Evolutionary conservation across 2,329 filamentous ascomycete species (phyloP).

Genomic region (Alternaria gansuensis): DNA sequence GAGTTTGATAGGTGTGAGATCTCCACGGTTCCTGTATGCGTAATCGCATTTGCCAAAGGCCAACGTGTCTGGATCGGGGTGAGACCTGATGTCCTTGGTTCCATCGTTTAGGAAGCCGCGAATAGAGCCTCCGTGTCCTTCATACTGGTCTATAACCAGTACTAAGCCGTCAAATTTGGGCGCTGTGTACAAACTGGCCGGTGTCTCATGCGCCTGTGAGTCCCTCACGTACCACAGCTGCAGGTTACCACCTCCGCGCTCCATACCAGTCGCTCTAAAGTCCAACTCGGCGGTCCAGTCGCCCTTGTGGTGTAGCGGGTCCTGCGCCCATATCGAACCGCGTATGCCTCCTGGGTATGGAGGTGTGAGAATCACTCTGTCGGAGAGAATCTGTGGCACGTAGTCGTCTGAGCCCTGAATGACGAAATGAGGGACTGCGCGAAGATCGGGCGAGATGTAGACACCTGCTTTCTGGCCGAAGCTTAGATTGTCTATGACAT

Average conservation of each 20-base stretch:
- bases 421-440: conserved; percentile 65
- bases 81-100: conserved; percentile 76
- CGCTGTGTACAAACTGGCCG: conserved; percentile 83
- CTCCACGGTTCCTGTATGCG: conserved; percentile 88
- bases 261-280: conserved; percentile 86
- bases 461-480: conserved; percentile 73
- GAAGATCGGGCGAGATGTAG: conserved; percentile 71
- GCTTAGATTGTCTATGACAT: conserved; percentile 75
- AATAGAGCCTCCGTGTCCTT: conserved; percentile 79
- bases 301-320: conserved; percentile 64
- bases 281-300: conserved; percentile 85
- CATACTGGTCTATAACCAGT: conserved; percentile 84
- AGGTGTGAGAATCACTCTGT: conserved; percentile 91
- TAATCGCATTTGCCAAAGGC: conserved; percentile 95
- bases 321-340: conserved; percentile 82
- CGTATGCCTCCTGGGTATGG: conserved; percentile 85
- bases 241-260: conserved; percentile 85
- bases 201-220: conserved; percentile 70
- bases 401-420: conserved; percentile 63
- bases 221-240: conserved; percentile 90
- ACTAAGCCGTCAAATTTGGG: conserved; percentile 89
- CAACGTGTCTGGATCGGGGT: conserved; percentile 80
- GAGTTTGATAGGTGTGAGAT: conserved; percentile 80
- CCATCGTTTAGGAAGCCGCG: conserved; percentile 96
- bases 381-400: conserved; percentile 73